Evolutionary conservation across 306 rosid species (phyloP), one percentile per base, ranked within the genome.

Genomic region (Benincasa hispida): DNA sequence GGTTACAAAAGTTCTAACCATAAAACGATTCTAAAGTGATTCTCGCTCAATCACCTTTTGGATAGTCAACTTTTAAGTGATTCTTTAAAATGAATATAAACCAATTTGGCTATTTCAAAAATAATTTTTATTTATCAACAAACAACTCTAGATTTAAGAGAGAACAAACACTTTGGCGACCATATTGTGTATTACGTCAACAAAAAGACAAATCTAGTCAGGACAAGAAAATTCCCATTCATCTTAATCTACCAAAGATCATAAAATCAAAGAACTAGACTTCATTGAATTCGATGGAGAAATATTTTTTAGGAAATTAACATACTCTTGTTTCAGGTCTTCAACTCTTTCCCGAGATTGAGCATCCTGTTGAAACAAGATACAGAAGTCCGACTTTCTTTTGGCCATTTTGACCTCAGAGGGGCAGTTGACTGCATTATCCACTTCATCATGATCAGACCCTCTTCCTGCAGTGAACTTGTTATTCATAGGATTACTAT

Each of bases 311-410:
- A 55, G 78, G 39, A 53, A 22, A 70, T 53, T 35, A 30, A 76
- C 96, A 66, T 89, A 95, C 99, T 51, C 81, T 87, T 85, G 82
- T 80, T 87, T 95, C 75, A 92, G 76, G 76, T 88, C 86, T 84
- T 87, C 87, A 81, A 92, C 85, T 83, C 85, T 84, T 80, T 58
- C 85, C 76, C 18, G 87, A 53, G 98, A 90, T 58, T 82, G 89
- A 74, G 55, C 86, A 87, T 92, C 96, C 39, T 74, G 80, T 32
- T 90, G 87, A 75, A 87, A 87, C 86, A 90, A 87, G 79, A 89
- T 78, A 81, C 92, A 84, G 19, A 79, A 67, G 39, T 48, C 80
- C 5, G 65, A 73, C 78, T 88, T 95, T 80, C 99, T 89, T 87
- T 92, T 91, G 81, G 83, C 79, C 65, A 87, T 84, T 61, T 72